These are phyloP conservation scores for Quercus ilex DNA, from an alignment of 306 rosid genomes.

Conservation along the genomic window DNA sequence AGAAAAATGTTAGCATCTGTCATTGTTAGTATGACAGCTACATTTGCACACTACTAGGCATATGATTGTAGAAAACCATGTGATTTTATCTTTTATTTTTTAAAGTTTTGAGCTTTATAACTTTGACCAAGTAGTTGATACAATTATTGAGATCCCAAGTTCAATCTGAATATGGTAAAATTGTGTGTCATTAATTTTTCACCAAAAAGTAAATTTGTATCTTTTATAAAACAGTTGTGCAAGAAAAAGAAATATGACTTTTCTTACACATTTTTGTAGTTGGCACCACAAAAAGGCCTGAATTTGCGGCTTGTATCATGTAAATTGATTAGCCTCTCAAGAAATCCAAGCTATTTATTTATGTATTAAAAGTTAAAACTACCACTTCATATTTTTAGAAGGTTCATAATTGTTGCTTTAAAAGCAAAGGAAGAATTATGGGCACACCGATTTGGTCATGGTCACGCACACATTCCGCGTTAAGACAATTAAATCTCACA, in stretches of 20 bases:
- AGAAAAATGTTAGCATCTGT: slow-evolving; percentile 34
- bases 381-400: too few relatives aligned
- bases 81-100: neutral
- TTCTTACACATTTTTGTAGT: neutral
- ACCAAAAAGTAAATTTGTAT: too few relatives aligned
- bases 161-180: neutral
- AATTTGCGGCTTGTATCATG: neutral
- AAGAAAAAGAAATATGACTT: neutral
- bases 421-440: neutral
- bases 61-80: slow-evolving; percentile 26
- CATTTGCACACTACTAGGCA: neutral
- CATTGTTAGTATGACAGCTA: slow-evolving; percentile 40
- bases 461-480: slow-evolving; percentile 34
- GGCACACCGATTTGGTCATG: neutral
- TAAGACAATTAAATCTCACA: slow-evolving; percentile 25
- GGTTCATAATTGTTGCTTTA: neutral
- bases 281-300: neutral
- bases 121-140: slow-evolving; percentile 13
- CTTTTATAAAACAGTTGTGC: neutral
- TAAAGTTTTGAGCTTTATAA: slow-evolving; percentile 2
- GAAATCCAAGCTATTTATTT: neutral
- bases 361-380: neutral
- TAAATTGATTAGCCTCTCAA: neutral
- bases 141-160: slow-evolving; percentile 4
- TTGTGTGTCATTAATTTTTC: neutral